Evolutionary conservation across 2,329 filamentous ascomycete species (phyloP), one percentile per base, ranked within the genome.

Genomic region (Massarina eburnea): DNA sequence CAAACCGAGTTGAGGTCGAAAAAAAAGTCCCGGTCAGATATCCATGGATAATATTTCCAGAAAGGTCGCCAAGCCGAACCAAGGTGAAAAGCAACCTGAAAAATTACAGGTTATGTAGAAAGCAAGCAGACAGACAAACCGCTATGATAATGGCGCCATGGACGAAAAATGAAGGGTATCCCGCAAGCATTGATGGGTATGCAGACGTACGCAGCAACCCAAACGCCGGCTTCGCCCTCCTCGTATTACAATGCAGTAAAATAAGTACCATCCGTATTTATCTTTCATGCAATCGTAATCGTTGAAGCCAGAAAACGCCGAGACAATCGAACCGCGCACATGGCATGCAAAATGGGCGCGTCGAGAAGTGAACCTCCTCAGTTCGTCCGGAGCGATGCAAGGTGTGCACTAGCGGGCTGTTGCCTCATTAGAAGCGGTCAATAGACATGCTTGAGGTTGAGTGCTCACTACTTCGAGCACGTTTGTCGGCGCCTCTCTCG

Each of bases 401-500:
- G 20, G 5, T 27, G 17, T 29, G 40, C 43, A 47, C 47, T 35
- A 52, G 26, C 42, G 39, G 42, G 29, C 46, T 46, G 52, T 57
- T 15, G 47, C 49, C 39, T 43, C 41, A 45, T 66, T 56, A 65
- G 59, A 62, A 45, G 43, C 42, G 52, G 54, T 59, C 59, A 41
- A 62, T 30, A 14, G 59, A 61, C 50, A 61, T 57, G 27, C 58
- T 51, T 18, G 61, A 57, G 15, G 56, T 44, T 9, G 58, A 58
- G 8, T 59, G 54, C 54, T 64, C 61, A 59, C 27, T 30, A 20
- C 62, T 67, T 50, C 61, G 56, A 48, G 58, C 57, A 18, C 62
- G 62, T 57, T 70, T 68, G 46, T 62, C 62, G 10, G 48, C 41
- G 15, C 57, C 51, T 22, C 58, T 54, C 45, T 65, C 59, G 9